These are phyloP conservation scores for Catunica adiposa DNA, from an alignment of 2,329 filamentous ascomycete genomes.

Conservation along the genomic window DNA sequence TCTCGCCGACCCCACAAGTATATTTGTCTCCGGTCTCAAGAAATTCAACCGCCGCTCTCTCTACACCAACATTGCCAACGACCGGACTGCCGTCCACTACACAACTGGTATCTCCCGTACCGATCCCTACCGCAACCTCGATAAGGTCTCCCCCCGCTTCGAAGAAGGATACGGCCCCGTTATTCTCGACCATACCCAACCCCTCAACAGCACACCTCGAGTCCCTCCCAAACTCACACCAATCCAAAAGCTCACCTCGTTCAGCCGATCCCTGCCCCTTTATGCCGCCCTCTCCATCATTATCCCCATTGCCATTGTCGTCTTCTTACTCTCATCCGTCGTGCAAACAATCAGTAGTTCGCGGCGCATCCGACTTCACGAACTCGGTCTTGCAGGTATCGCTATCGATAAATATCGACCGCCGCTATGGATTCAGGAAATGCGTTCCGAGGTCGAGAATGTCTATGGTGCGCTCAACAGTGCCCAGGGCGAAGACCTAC, in stretches of 20 bases:
- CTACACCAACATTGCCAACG: constrained; percentile 79
- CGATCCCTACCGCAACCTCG: constrained; percentile 58
- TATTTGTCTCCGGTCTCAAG: constrained; percentile 67
- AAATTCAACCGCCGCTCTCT: constrained; percentile 61
- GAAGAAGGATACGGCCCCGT: constrained; percentile 57
- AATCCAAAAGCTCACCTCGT: constrained; percentile 25
- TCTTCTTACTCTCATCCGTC: constrained; percentile 59
- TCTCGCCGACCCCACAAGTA: constrained; percentile 65
- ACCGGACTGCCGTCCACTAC: constrained; percentile 66
- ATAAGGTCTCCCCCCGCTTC: constrained; percentile 37
- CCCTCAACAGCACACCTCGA: constrained; percentile 27
- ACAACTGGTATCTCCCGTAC: constrained; percentile 62
- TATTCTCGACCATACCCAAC: constrained; percentile 51
- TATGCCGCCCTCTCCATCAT: constrained; percentile 50
- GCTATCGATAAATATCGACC: constrained; percentile 56
- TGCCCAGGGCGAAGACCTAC: constrained; percentile 53
- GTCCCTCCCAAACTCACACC: constrained; percentile 19
- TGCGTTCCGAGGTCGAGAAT: constrained; percentile 60
- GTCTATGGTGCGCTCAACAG: constrained; percentile 59
- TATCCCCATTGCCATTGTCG: constrained; percentile 52
- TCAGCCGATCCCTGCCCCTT: constrained; percentile 34
- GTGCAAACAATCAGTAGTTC: constrained; percentile 62
- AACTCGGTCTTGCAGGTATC: constrained; percentile 51
- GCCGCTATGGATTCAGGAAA: constrained; percentile 57
- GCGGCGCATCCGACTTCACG: constrained; percentile 59